Conservation (phyloP, 1,139 yeast genomes). For the Kluyveromyces sp. region DNA sequence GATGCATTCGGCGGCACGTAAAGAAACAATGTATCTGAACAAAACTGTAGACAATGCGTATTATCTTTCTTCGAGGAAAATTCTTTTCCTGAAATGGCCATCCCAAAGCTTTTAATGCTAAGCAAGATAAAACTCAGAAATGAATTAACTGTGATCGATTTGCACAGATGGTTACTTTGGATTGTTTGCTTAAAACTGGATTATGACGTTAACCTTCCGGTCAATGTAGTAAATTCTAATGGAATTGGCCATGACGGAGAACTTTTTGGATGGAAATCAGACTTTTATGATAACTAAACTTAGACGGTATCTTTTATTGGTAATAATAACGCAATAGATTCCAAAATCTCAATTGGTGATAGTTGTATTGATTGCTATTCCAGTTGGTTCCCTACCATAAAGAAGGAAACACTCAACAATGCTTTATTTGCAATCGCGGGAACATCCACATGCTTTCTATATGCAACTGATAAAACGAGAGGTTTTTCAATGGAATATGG, state of each 20-base stretch:
- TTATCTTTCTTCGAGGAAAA: conserved; percentile 34
- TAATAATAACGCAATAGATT: conserved; percentile 6
- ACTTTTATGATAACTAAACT: conserved; percentile 20
- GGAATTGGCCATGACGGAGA: conserved; percentile 40
- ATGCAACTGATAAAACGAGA: conserved; percentile 22
- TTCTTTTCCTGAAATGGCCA: conserved; percentile 49
- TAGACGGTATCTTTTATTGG: conserved; percentile 27
- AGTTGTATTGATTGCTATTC: conserved; percentile 51
- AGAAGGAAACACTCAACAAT: conserved; percentile 4
- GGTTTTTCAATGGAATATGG: conserved; percentile 42
- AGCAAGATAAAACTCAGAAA: conserved; percentile 21
- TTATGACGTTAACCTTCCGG: conserved; percentile 6
- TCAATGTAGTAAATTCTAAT: conserved; percentile 10
- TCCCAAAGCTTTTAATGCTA: conserved; percentile 43
- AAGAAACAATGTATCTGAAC: conserved; percentile 34
- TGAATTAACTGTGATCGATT: conserved; percentile 35
- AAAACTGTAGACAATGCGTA: conserved; percentile 12
- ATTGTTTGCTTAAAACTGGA: conserved; percentile 24
- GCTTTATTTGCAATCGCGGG: conserved; percentile 49
- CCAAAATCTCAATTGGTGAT: conserved; percentile 7
- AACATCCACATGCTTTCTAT: conserved; percentile 49
- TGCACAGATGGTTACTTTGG: conserved; percentile 44
- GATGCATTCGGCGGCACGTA: conserved; percentile 47
- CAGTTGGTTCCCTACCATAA: conserved; percentile 36
- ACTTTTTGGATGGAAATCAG: conserved; percentile 44